Evolutionary conservation across 2,329 filamentous ascomycete genomes (phyloP).

Genomic region (Aspergillus pseudoterreus): DNA sequence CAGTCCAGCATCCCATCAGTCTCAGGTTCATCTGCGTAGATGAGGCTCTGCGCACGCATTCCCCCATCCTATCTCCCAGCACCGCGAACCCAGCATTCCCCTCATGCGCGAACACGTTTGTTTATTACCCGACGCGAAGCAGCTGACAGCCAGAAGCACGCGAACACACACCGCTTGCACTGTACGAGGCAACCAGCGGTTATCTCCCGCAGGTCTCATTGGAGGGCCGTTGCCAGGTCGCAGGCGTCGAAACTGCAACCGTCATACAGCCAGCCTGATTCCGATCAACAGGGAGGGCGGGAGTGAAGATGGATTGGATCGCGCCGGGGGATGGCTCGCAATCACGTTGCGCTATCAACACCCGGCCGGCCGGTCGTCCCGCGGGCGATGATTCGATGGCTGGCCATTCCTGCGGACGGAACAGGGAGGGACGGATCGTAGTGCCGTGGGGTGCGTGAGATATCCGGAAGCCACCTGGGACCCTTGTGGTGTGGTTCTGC

Average conservation of each 20-base stretch:
- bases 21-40: neutral
- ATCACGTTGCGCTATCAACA: neutral
- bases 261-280: neutral
- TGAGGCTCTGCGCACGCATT: neutral
- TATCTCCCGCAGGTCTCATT: too few relatives aligned
- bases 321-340: neutral
- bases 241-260: neutral
- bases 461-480: too few relatives aligned
- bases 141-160: neutral
- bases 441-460: too few relatives aligned
- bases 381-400: neutral
- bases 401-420: neutral
- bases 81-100: neutral
- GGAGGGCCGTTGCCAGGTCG: too few relatives aligned
- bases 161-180: too few relatives aligned
- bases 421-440: neutral
- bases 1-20: too few relatives aligned
- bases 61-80: neutral
- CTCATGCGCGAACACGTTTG: neutral
- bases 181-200: too few relatives aligned
- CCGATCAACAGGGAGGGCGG: neutral
- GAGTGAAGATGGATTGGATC: neutral
- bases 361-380: neutral
- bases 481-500: too few relatives aligned
- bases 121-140: neutral